These are phyloP conservation scores for Candida rishiriensis DNA, from an alignment of 805 yeast species.

Conservation along the genomic window DNA sequence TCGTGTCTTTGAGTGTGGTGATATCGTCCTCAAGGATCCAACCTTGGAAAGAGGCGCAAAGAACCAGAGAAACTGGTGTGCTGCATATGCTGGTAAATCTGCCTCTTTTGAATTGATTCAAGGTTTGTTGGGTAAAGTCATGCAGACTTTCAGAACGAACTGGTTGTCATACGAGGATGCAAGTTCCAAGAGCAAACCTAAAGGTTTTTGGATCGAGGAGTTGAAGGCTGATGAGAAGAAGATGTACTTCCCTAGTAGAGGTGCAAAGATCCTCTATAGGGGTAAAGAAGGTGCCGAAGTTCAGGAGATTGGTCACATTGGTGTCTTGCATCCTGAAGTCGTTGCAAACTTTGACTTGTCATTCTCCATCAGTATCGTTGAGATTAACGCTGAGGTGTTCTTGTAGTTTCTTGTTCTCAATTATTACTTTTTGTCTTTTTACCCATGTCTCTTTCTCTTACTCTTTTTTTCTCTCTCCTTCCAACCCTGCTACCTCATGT, in stretches of 20 bases:
- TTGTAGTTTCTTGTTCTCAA: constrained; percentile 36
- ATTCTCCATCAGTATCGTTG: constrained; percentile 87
- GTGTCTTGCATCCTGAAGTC: constrained; percentile 95
- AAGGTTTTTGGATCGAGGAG: constrained; percentile 87
- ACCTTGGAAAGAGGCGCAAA: constrained; percentile 78
- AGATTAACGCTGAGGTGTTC: constrained; percentile 84
- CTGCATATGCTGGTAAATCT: constrained; percentile 88
- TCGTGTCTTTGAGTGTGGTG: constrained; percentile 93
- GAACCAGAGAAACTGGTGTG: constrained; percentile 94
- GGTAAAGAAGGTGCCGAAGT: constrained; percentile 52
- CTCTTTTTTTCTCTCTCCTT: neutral
- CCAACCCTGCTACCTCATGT: neutral
- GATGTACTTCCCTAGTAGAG: constrained; percentile 95
- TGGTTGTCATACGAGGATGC: constrained; percentile 58
- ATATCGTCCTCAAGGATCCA: constrained; percentile 80
- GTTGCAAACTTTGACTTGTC: constrained; percentile 83
- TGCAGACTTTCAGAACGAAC: constrained; percentile 91
- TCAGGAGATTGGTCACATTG: constrained; percentile 72
- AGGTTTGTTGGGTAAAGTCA: constrained; percentile 89
- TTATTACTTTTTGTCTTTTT: constrained; percentile 10
- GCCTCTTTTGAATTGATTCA: constrained; percentile 94
- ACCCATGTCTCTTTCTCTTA: neutral
- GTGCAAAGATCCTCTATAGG: constrained; percentile 82
- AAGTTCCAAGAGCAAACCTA: constrained; percentile 41
- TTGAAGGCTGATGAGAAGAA: constrained; percentile 46